A percentile compares a stretch with the other conserved stretches of the same genome.
Evolutionary conservation across 2,329 filamentous ascomycete species (phyloP).

Genomic region (Trichoderma endophyticum): DNA sequence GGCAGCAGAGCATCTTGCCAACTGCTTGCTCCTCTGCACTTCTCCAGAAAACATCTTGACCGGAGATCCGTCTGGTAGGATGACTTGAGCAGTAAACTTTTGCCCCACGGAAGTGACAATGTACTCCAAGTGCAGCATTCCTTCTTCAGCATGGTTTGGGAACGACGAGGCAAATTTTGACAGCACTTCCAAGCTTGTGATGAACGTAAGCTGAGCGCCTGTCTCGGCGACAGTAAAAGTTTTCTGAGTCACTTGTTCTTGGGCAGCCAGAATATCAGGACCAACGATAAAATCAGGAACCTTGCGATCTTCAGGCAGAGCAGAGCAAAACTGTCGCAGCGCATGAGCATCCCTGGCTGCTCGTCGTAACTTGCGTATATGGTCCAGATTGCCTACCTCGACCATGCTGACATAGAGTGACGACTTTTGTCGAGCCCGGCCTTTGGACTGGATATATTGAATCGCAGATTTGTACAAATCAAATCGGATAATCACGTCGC

Average conservation of each 20-base stretch:
- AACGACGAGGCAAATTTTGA: constrained; percentile 71
- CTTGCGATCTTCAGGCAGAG: constrained; percentile 70
- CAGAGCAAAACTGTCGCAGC: constrained; percentile 73
- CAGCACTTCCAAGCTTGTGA: constrained; percentile 68
- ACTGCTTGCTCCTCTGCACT: constrained; percentile 63
- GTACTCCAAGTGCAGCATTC: constrained; percentile 52
- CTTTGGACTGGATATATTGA: constrained; percentile 90
- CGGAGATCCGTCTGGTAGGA: constrained; percentile 72
- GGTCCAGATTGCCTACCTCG: constrained; percentile 64
- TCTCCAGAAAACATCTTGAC: constrained; percentile 64
- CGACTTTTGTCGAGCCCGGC: constrained; percentile 72
- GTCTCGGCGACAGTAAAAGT: constrained; percentile 61
- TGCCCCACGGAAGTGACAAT: constrained; percentile 53
- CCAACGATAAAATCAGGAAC: constrained; percentile 27
- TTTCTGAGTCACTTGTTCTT: constrained; percentile 37
- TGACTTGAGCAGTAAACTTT: constrained; percentile 72
- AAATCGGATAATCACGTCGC: constrained; percentile 69
- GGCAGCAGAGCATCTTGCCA: constrained; percentile 85
- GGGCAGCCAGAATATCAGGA: constrained; percentile 17
- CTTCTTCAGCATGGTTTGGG: constrained; percentile 28
- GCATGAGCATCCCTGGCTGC: constrained; percentile 57
- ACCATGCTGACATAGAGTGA: constrained; percentile 86
- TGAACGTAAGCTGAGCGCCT: constrained; percentile 75
- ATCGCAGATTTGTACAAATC: constrained; percentile 88
- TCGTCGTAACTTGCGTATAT: constrained; percentile 56